phyloP scores from a whole-genome alignment of 2,329 filamentous ascomycete species.

The Aspergillus eucalypticola region DNA sequence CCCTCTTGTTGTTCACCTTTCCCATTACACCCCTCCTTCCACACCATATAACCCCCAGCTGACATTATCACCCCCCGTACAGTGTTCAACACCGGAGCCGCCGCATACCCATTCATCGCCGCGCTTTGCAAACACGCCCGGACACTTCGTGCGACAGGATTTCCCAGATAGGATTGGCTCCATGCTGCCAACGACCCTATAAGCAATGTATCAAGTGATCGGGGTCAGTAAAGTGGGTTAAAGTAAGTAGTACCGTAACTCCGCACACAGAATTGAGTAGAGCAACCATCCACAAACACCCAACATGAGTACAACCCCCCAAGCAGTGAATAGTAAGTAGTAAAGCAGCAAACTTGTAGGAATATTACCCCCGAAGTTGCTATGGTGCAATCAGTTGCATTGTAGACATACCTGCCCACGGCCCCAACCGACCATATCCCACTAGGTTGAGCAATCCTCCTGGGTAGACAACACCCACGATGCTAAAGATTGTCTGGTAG shows the following conservation, averaged over 20 bases:
- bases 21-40: neutral
- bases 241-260: too few species aligned
- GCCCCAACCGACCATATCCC: neutral
- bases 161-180: neutral
- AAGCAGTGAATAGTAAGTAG: too few species aligned
- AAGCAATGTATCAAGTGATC: neutral
- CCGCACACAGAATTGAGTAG: neutral
- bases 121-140: neutral
- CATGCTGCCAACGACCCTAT: neutral
- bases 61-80: neutral
- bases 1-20: neutral
- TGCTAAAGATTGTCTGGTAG: neutral
- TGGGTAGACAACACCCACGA: neutral
- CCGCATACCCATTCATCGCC: constrained; percentile 7
- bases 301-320: too few species aligned
- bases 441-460: neutral
- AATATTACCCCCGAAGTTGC: neutral
- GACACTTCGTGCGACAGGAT: neutral
- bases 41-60: neutral
- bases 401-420: neutral
- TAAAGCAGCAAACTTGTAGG: too few species aligned
- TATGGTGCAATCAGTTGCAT: neutral
- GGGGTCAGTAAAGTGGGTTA: too few species aligned
- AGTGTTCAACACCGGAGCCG: neutral
- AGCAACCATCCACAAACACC: neutral